Conservation (phyloP, 23 red algal species). For the Gracilaria caudata region DNA sequence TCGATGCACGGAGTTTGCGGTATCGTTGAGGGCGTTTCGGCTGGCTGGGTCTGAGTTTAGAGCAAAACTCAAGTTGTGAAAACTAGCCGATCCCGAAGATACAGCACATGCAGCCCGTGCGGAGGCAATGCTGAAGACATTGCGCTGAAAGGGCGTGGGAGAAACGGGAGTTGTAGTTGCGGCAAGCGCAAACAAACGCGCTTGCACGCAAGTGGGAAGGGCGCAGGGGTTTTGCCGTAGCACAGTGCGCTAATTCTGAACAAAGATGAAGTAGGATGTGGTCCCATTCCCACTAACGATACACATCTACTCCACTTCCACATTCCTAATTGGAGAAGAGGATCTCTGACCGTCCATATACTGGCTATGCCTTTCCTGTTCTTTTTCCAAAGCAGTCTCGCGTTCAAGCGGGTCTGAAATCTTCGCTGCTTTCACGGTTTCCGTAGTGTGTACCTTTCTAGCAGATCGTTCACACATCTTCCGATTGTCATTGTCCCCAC, state of each 20-base stretch:
- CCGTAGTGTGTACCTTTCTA: neutral
- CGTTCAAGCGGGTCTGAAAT: neutral
- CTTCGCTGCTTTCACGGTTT: neutral
- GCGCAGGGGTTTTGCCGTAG: too few species aligned
- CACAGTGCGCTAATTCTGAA: too few species aligned
- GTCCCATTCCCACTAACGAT: too few species aligned
- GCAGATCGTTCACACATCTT: slow-evolving; percentile 24
- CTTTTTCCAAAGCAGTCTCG: neutral
- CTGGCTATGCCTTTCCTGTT: neutral
- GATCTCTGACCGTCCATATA: neutral
- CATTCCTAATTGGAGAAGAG: slow-evolving; percentile 11
- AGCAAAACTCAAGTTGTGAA: slow-evolving; percentile 69
- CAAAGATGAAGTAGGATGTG: too few species aligned
- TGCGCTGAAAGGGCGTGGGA: neutral
- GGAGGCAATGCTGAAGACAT: slow-evolving; percentile 43
- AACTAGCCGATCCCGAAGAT: slow-evolving; percentile 77
- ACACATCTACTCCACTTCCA: neutral
- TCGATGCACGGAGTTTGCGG: slow-evolving; percentile 68
- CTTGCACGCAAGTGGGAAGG: too few species aligned
- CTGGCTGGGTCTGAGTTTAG: slow-evolving; percentile 61
- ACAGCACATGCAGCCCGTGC: slow-evolving; percentile 67
- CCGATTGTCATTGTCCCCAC: slow-evolving; percentile 8
- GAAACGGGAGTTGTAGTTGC: neutral
- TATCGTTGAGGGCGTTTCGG: slow-evolving; percentile 85
- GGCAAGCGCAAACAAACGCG: too few species aligned